Base-by-base conservation (phyloP, 1,284 basidiomycete species). In the Albatrellus sp. region DNA sequence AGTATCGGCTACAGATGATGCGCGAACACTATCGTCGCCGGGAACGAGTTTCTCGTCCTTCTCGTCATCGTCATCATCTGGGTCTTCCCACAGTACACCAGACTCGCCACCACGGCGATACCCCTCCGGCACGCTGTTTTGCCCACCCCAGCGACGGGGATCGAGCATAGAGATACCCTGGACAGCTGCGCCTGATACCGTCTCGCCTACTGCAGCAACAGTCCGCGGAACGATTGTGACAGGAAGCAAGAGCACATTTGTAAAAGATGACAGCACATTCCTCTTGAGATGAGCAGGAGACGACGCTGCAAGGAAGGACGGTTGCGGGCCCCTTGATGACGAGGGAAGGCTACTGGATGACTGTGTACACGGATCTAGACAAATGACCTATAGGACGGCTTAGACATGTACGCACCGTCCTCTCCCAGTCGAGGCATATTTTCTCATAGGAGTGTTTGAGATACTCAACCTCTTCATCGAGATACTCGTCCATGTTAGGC, bases 201-300 rank as follows among this genome's bases (percentile, higher is more conserved):
- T 31, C 13, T 24, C 39, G 14, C 39, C 81, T 3, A 77, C 76
- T 0, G 76, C 75, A 11, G 74, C 80, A 7, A 90, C 86, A 0
- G 90, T 88, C 8, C 89, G 78, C 0, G 94, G 94, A 1, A 98
- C 92, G 53, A 98, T 96, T 1, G 91, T 96, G 14, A 98, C 94
- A 0, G 94, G 94, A 0, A 97, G 69, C 0, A 98, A 67, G 0
- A 98, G 76, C 0, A 91, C 79, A 48, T 89, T 83, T 9, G 88
- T 88, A 64, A 98, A 98, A 0, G 89, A 89, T 0, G 89, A 83
- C 1, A 98, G 72, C 10, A 98, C 88, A 51, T 86, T 96, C 16
- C 90, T 79, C 59, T 98, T 98, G 46, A 94, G 80, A 50, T 84
- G 80, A 0, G 91, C 90, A 0, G 93, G 91, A 55, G 97, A 96